A percentile compares a stretch with the other conserved stretches of the same genome.
Evolutionary conservation across 176 grass and related monocot species (phyloP).

Genomic region (Triticum dicoccoides): DNA sequence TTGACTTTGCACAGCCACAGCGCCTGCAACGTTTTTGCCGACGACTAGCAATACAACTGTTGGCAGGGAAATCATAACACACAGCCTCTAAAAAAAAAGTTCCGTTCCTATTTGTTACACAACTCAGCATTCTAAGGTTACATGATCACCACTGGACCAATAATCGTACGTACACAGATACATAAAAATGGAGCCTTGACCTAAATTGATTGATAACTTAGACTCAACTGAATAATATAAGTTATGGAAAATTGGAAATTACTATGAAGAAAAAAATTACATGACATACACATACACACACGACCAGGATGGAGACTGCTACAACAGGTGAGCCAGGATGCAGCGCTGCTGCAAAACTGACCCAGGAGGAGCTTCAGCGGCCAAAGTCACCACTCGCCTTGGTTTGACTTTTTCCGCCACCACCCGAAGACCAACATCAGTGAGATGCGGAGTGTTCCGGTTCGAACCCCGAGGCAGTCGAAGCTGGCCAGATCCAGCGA

Average conservation of each 20-base stretch:
- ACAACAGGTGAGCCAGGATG: background rate
- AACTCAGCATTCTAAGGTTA: conserved; percentile 7
- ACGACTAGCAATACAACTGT: background rate
- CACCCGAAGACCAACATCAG: background rate
- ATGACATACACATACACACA: conserved; percentile 29
- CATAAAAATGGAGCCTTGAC: conserved; percentile 11
- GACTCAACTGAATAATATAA: conserved; percentile 1
- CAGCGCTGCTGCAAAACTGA: conserved; percentile 22
- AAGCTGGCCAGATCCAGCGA: background rate
- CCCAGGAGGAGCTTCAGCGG: background rate
- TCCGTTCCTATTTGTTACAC: conserved; percentile 4
- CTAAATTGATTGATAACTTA: conserved; percentile 28
- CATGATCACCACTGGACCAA: background rate
- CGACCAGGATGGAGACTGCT: background rate
- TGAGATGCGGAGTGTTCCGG: background rate
- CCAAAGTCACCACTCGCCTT: background rate
- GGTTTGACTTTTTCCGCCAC: conserved; percentile 24
- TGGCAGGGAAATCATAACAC: background rate
- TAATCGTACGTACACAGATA: conserved; percentile 16
- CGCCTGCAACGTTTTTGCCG: background rate
- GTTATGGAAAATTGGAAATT: background rate
- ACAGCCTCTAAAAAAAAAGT: background rate
- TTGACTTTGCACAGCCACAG: background rate
- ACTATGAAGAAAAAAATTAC: background rate
- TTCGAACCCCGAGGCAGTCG: background rate